Conservation (phyloP, 176 grass and related monocot genomes). For the Eragrostis curvula region DNA sequence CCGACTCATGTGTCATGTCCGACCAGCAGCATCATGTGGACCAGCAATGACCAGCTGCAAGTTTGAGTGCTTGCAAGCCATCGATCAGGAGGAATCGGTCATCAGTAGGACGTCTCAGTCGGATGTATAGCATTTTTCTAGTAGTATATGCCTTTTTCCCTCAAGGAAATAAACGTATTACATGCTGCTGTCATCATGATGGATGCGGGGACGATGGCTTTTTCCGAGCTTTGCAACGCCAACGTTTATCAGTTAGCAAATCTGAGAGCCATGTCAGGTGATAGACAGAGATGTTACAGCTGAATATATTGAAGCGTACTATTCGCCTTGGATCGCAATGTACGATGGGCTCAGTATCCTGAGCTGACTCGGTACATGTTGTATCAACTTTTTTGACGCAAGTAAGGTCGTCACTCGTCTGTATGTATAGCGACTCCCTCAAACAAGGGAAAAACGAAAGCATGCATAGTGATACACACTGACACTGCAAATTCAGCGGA, state of each 20-base stretch:
- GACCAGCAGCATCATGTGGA: too few species aligned
- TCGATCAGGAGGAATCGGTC: too few species aligned
- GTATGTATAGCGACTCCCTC: not conserved
- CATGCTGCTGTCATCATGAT: not conserved
- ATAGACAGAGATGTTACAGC: not conserved
- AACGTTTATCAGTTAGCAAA: constrained; percentile 2
- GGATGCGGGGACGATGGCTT: not conserved
- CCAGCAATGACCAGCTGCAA: too few species aligned
- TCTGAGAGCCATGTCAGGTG: not conserved
- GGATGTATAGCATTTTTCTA: not conserved
- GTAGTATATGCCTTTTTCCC: not conserved
- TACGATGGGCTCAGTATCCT: not conserved
- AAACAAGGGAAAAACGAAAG: too few species aligned
- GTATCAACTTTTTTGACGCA: not conserved
- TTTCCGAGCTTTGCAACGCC: constrained; percentile 11
- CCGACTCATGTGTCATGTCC: too few species aligned
- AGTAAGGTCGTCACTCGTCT: not conserved
- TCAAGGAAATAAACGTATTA: not conserved
- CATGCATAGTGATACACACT: too few species aligned
- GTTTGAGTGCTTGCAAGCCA: too few species aligned
- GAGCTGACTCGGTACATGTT: not conserved
- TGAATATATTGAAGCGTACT: not conserved
- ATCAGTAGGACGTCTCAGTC: too few species aligned
- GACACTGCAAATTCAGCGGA: not conserved
- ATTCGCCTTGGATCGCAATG: not conserved